phyloP scores from a whole-genome alignment of 148 eudicot species.

The Vaccinium darrowii region DNA sequence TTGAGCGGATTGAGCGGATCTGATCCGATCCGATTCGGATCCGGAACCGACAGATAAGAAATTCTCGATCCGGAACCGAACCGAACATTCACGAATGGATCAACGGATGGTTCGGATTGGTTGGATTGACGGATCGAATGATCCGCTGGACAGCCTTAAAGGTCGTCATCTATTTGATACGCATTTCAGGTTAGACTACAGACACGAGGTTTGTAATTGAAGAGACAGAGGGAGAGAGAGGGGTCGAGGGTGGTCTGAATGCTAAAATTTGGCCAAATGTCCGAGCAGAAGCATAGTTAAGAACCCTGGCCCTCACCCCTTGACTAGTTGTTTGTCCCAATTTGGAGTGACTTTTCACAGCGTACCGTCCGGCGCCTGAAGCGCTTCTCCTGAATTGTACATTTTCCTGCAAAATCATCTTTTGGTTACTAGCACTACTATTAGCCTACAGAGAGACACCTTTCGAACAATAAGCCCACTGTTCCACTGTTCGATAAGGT shows the following conservation, averaged over 20 bases:
- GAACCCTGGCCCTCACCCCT: not conserved
- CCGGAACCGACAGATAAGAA: too few relatives aligned
- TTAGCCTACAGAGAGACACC: not conserved
- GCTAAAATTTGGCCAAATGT: not conserved
- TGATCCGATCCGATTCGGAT: too few relatives aligned
- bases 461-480: not conserved
- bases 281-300: not conserved
- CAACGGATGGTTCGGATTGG: too few relatives aligned
- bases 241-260: not conserved
- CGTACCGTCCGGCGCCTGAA: conserved; percentile 4
- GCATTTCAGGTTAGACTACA: too few relatives aligned
- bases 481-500: not conserved
- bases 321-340: not conserved
- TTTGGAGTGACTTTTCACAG: not conserved
- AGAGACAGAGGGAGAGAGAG: too few relatives aligned
- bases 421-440: not conserved
- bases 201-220: too few relatives aligned
- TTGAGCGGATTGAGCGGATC: too few relatives aligned
- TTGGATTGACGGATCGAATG: too few relatives aligned
- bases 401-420: not conserved
- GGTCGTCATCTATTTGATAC: too few relatives aligned
- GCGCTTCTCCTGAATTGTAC: not conserved
- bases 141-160: too few relatives aligned
- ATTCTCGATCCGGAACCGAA: too few relatives aligned
- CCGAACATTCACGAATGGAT: too few relatives aligned